These are phyloP conservation scores for Letharia lupina DNA, from an alignment of 495 filamentous ascomycete genomes.

Conservation along the genomic window DNA sequence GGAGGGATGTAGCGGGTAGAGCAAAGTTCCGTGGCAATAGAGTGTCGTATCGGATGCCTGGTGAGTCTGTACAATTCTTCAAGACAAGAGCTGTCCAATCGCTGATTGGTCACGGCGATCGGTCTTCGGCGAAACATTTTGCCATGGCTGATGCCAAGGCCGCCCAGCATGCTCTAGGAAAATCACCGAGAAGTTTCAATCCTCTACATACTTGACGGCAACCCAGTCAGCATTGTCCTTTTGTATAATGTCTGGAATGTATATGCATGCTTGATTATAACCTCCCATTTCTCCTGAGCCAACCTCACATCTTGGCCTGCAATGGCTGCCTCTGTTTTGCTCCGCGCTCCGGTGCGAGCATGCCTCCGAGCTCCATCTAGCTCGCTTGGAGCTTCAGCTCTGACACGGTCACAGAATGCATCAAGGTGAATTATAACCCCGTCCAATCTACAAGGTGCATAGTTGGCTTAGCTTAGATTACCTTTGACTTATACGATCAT, in stretches of 20 bases:
- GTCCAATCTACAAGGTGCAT: neutral
- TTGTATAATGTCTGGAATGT: neutral
- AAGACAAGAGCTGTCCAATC: conserved; percentile 1
- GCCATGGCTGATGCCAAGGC: conserved; percentile 1
- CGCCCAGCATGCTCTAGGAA: conserved; percentile 14
- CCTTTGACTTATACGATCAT: neutral
- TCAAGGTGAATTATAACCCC: conserved; percentile 9
- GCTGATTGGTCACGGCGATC: conserved; percentile 11
- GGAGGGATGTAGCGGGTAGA: neutral
- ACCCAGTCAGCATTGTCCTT: neutral
- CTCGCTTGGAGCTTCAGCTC: conserved; percentile 14
- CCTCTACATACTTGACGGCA: conserved; percentile 6
- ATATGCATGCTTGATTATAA: neutral
- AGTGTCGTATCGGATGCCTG: neutral
- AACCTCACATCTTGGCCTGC: neutral
- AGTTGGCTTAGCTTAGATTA: neutral
- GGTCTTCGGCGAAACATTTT: neutral
- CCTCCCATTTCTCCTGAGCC: neutral
- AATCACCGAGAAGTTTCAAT: conserved; percentile 9
- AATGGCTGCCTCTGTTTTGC: conserved; percentile 23
- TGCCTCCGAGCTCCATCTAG: conserved; percentile 19
- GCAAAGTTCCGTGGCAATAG: neutral
- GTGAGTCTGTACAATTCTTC: neutral
- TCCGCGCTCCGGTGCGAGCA: conserved; percentile 19
- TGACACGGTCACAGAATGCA: conserved; percentile 17